A percentile compares a stretch with the other conserved stretches of the same genome.
Evolutionary conservation across 345 rosid genomes (phyloP).

Genomic region (Citrus medica): DNA sequence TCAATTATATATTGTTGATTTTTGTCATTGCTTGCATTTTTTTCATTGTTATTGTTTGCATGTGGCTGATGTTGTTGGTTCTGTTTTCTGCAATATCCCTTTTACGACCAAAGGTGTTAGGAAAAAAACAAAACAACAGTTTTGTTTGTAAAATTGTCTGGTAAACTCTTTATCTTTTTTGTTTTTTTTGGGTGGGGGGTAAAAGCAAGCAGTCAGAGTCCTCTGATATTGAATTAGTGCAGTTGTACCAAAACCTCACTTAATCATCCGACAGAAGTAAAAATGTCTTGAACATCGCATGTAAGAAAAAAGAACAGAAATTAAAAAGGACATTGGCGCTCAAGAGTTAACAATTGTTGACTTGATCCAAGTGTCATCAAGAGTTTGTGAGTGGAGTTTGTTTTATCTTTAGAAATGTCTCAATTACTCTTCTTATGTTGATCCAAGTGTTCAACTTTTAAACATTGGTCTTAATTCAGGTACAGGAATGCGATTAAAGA

Average conservation of each 20-base stretch:
- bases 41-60: no score
- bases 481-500: constrained; percentile 1
- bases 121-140: no score
- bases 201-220: background rate
- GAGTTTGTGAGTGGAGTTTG: background rate
- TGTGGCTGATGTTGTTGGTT: no score
- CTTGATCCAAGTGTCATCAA: background rate
- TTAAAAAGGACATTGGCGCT: background rate
- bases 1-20: no score
- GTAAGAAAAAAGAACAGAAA: background rate
- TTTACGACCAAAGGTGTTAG: no score
- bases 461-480: background rate
- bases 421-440: background rate
- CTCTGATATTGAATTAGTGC: background rate
- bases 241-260: background rate
- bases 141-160: no score
- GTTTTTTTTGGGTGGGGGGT: background rate
- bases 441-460: background rate
- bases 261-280: no score
- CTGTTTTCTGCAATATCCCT: no score
- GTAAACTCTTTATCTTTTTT: no score
- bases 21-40: no score
- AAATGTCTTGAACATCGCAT: background rate
- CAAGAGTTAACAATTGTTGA: no score
- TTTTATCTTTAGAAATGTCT: background rate